A percentile compares a stretch with the other conserved stretches of the same genome.
phyloP scores from a whole-genome alignment of 2,329 filamentous ascomycete species.

The Clarireedia hainanense region DNA sequence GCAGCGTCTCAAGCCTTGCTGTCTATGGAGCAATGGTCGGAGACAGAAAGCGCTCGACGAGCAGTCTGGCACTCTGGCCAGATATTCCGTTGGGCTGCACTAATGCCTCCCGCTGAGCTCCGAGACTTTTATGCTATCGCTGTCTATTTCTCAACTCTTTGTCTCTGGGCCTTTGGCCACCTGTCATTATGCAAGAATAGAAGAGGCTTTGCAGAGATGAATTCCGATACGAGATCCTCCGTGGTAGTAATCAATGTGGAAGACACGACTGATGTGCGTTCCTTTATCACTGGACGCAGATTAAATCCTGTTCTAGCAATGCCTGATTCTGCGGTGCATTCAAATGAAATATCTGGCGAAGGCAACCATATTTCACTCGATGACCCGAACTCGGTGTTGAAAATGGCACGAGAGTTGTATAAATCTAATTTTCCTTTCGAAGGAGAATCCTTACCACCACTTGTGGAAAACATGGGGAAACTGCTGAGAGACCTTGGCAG shows the following conservation, averaged over 20 bases:
- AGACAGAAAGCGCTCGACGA: conserved; percentile 41
- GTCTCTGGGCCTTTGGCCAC: conserved; percentile 44
- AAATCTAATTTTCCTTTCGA: conserved; percentile 41
- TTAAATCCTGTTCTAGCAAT: background rate
- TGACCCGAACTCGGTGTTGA: background rate
- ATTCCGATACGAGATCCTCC: too few relatives aligned
- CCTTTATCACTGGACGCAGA: background rate
- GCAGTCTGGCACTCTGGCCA: conserved; percentile 19
- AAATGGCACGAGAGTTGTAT: conserved; percentile 37
- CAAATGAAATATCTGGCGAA: background rate
- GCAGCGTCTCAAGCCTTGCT: conserved; percentile 6
- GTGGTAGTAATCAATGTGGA: too few relatives aligned
- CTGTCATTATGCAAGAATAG: background rate
- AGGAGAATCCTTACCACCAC: conserved; percentile 43
- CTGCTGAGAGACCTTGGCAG: conserved; percentile 54
- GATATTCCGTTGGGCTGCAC: conserved; percentile 17
- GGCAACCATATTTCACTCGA: background rate
- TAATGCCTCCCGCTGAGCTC: conserved; percentile 45
- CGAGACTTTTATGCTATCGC: conserved; percentile 62
- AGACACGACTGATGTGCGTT: background rate
- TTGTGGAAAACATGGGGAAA: conserved; percentile 61
- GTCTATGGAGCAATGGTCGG: conserved; percentile 7
- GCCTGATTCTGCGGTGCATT: background rate
- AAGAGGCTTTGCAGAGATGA: too few relatives aligned
- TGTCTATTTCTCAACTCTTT: conserved; percentile 60